Base-by-base conservation (phyloP, 2,329 filamentous ascomycete species). In the Venturia oleaginea region DNA sequence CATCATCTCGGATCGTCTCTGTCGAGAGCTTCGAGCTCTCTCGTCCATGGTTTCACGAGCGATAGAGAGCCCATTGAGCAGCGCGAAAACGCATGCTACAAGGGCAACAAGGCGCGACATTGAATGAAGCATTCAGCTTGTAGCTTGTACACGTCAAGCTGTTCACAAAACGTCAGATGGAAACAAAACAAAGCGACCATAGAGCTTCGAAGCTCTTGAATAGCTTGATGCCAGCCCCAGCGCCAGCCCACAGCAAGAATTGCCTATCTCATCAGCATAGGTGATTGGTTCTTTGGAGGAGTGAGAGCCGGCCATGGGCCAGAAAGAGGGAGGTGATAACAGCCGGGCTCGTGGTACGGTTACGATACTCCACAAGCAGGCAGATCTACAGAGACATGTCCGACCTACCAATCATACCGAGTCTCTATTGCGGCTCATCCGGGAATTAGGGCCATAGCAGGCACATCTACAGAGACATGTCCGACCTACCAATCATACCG, bases 1-100 rank as follows among this genome's bases (percentile, higher is more conserved):
- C 59, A 40, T 40, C 34, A 43, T 27, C 17, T 17, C 3, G 17
- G 37, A 27, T 27, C 59, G 32, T 43, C 34, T 43, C 43, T 60
- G 59, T 30, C 59, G 40, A 24, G 27, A 27, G 32, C 59, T 60
- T 30, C 40, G 40, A n/a, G 59, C 59, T 17, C 59, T 60, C 24
- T 43, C 59, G n/a, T 43, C 59, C 34, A 60, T 60, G 34, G 40
- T 43, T 37, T 60, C 51, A 3, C 51, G 51, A 34, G 51, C 51
- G 5, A n/a, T 57, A 10, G 51, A 57, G 19, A 57, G 51, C 3
- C 51, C 51, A 34, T 57, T 57, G 51, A 57, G 51, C 51, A 57
- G 51, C 51, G 51, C 51, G 30, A 57, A 37, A 34, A 57, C 15
- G 51, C 51, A 57, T 57, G 51, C 30, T 34, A 34, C n/a, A 13